phyloP scores from a whole-genome alignment of 78 protist species.

The Isochrysis galbana region DNA sequence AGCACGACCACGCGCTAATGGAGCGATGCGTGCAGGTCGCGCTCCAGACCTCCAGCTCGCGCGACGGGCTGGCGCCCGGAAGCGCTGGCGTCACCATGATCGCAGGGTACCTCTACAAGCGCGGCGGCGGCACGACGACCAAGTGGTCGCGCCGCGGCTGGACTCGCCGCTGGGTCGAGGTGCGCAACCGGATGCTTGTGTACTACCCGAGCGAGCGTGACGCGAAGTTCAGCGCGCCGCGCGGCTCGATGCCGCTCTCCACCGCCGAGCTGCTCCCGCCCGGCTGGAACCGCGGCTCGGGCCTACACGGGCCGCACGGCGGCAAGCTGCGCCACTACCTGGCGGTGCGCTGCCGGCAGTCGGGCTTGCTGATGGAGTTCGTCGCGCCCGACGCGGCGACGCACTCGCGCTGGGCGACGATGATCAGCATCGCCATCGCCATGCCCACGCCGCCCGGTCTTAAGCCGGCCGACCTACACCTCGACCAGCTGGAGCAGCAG shows the following conservation, averaged over 20 bases:
- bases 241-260: not conserved
- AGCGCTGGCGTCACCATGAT: not conserved
- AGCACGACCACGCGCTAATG: not conserved
- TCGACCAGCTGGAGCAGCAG: not conserved
- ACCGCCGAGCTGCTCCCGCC: not conserved
- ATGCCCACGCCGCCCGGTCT: constrained; percentile 3
- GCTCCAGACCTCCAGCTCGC: not conserved
- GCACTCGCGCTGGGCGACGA: not conserved
- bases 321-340: not conserved
- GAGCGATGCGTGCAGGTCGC: not conserved
- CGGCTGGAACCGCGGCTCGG: not conserved
- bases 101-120: not conserved
- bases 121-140: not conserved
- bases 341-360: not conserved
- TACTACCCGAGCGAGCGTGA: not conserved
- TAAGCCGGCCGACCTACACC: not conserved
- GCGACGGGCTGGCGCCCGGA: not conserved
- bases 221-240: not conserved
- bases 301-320: not conserved
- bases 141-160: not conserved
- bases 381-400: not conserved
- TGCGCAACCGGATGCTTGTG: not conserved
- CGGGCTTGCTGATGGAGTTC: not conserved
- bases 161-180: not conserved
- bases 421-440: not conserved